A percentile compares a stretch with the other conserved stretches of the same genome.
These are phyloP conservation scores for Cladophialophora psammophila DNA, from an alignment of 2,329 filamentous ascomycete genomes.

Conservation along the genomic window DNA sequence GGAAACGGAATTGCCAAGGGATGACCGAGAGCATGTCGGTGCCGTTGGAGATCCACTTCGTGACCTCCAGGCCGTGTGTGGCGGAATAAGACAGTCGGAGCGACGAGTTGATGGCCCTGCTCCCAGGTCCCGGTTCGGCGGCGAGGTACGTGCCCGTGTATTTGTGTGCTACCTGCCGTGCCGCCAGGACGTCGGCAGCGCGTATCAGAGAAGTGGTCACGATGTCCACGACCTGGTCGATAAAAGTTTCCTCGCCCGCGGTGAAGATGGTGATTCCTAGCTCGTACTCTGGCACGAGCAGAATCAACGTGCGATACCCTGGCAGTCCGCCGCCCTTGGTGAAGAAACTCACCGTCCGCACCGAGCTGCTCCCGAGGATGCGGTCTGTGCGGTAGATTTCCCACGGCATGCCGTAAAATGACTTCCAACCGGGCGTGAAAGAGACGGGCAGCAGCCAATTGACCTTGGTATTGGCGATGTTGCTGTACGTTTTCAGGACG, in stretches of 20 bases:
- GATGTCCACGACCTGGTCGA: slow-evolving; percentile 28
- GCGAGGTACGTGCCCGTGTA: slow-evolving; percentile 30
- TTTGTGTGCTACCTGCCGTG: slow-evolving; percentile 20
- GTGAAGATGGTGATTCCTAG: slow-evolving; percentile 58
- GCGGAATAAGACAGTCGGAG: slow-evolving; percentile 36
- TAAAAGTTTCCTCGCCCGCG: slow-evolving; percentile 33
- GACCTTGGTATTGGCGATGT: slow-evolving; percentile 46
- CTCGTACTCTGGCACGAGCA: slow-evolving; percentile 53
- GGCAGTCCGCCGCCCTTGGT: slow-evolving; percentile 56
- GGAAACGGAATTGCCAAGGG: slow-evolving; percentile 1
- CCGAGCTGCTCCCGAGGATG: slow-evolving; percentile 47
- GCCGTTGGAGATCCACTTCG: slow-evolving; percentile 35
- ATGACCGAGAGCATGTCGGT: slow-evolving; percentile 29
- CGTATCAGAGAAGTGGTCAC: slow-evolving; percentile 36
- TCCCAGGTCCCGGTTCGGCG: not conserved
- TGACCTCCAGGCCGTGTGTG: slow-evolving; percentile 35
- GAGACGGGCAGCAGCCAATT: slow-evolving; percentile 56
- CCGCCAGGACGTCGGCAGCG: slow-evolving; percentile 36
- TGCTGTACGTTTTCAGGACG: slow-evolving; percentile 50
- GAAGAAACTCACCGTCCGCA: slow-evolving; percentile 52
- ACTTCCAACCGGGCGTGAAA: slow-evolving; percentile 46
- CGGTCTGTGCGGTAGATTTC: slow-evolving; percentile 55
- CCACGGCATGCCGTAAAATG: slow-evolving; percentile 58
- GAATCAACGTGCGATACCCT: slow-evolving; percentile 52
- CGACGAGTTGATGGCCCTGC: slow-evolving; percentile 26